These are phyloP conservation scores for Rehmannia glutinosa DNA, from an alignment of 257 asterid genomes.

Conservation along the genomic window DNA sequence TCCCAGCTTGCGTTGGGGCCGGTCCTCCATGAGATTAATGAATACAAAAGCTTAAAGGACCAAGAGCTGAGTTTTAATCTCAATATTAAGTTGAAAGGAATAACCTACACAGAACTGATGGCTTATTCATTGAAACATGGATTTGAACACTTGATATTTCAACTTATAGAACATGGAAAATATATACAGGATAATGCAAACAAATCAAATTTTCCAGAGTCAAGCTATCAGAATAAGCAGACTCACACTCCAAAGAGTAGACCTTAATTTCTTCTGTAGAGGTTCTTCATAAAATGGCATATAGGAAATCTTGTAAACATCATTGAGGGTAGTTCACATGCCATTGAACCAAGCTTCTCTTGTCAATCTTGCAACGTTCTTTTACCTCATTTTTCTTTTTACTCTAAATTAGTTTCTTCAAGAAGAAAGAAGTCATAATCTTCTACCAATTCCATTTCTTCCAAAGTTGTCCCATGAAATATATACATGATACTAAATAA, in stretches of 20 bases:
- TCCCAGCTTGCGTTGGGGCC: neutral
- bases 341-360: neutral
- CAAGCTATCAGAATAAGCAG: neutral
- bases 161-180: neutral
- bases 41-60: no score
- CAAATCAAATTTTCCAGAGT: neutral
- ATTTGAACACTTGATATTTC: neutral
- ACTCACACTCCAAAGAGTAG: neutral
- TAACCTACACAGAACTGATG: neutral
- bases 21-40: neutral
- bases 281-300: neutral
- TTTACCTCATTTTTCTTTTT: neutral
- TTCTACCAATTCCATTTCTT: neutral
- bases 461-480: neutral
- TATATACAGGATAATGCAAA: neutral
- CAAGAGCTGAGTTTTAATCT: neutral
- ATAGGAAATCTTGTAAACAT: neutral
- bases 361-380: neutral
- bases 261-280: neutral
- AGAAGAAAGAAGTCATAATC: neutral
- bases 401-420: slow-evolving; percentile 7
- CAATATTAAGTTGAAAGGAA: neutral
- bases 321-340: neutral
- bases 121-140: neutral
- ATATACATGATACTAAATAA: neutral